Percentiles rank a stretch among this genome's conserved stretches.
Conservation (phyloP, 768 basidiomycete species). For the Pleurotus cornucopiae region DNA sequence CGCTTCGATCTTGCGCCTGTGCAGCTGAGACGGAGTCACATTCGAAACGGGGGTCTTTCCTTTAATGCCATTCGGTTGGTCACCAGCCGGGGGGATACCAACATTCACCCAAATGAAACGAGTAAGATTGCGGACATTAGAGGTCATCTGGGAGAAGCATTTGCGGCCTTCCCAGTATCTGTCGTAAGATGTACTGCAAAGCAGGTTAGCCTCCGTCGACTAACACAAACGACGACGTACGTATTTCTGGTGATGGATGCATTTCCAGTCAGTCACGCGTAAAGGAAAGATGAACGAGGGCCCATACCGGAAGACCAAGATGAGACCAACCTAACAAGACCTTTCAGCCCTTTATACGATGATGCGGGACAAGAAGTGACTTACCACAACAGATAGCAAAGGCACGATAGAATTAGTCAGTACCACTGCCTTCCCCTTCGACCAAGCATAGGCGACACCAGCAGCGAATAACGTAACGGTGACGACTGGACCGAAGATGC, state of each 20-base stretch:
- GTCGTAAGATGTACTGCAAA: conserved; percentile 73
- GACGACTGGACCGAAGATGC: conserved; percentile 77
- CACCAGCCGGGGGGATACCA: conserved; percentile 55
- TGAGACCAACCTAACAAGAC: conserved; percentile 67
- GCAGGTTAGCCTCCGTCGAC: not conserved
- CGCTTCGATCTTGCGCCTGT: conserved; percentile 62
- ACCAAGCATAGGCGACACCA: conserved; percentile 54
- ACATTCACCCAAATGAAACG: conserved; percentile 81
- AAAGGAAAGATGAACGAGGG: not conserved
- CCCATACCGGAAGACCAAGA: conserved; percentile 79
- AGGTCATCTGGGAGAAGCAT: conserved; percentile 66
- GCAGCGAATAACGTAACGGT: conserved; percentile 78
- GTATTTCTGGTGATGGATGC: conserved; percentile 47
- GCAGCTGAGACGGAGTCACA: conserved; percentile 49
- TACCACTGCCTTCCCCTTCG: conserved; percentile 52
- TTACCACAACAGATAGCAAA: conserved; percentile 83
- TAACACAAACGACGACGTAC: conserved; percentile 29
- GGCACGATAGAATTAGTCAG: conserved; percentile 85
- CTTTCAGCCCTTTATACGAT: not conserved
- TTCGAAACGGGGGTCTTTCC: conserved; percentile 47
- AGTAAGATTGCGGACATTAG: conserved; percentile 67
- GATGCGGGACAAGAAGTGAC: conserved; percentile 20
- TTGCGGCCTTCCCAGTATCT: conserved; percentile 89
- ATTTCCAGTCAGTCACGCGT: not conserved
- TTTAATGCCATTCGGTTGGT: conserved; percentile 35